These are phyloP conservation scores for Colletotrichum tropicicola DNA, from an alignment of 2,329 filamentous ascomycete species.

Conservation along the genomic window DNA sequence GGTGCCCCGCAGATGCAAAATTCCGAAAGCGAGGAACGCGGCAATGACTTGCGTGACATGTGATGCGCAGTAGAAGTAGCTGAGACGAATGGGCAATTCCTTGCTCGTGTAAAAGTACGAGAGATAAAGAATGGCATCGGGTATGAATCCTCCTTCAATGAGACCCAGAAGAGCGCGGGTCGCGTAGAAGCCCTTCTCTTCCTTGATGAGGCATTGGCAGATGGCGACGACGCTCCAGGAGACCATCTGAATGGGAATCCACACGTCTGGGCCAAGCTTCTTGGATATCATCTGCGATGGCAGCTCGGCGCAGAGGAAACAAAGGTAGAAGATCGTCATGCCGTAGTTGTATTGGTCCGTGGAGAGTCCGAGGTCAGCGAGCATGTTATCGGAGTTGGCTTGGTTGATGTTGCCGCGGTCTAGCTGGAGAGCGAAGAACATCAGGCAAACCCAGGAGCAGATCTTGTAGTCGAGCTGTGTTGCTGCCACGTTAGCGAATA, in stretches of 20 bases:
- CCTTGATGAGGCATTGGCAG: constrained; percentile 42
- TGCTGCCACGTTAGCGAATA: background rate
- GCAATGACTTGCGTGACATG: constrained; percentile 58
- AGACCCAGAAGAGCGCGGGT: constrained; percentile 52
- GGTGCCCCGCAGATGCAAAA: constrained; percentile 58
- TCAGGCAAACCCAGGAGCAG: constrained; percentile 41
- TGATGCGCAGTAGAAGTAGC: constrained; percentile 73
- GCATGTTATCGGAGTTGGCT: constrained; percentile 45
- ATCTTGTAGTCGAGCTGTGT: constrained; percentile 41
- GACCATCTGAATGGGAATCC: constrained; percentile 57
- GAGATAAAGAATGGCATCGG: constrained; percentile 51
- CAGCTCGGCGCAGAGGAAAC: constrained; percentile 61
- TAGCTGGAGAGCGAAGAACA: constrained; percentile 47
- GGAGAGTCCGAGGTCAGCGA: constrained; percentile 39
- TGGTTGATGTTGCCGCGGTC: constrained; percentile 46
- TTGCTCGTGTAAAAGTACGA: constrained; percentile 76
- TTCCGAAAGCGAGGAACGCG: constrained; percentile 62
- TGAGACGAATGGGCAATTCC: constrained; percentile 71
- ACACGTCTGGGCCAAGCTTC: constrained; percentile 56
- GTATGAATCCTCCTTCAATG: constrained; percentile 54
- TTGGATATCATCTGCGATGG: constrained; percentile 62
- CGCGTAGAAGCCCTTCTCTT: constrained; percentile 40
- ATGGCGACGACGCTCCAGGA: constrained; percentile 44
- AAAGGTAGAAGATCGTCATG: constrained; percentile 57
- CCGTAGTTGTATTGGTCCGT: constrained; percentile 57